Evolutionary conservation across 2,329 filamentous ascomycete species (phyloP), one percentile per base, ranked within the genome.

Genomic region (Claviceps arundinis): DNA sequence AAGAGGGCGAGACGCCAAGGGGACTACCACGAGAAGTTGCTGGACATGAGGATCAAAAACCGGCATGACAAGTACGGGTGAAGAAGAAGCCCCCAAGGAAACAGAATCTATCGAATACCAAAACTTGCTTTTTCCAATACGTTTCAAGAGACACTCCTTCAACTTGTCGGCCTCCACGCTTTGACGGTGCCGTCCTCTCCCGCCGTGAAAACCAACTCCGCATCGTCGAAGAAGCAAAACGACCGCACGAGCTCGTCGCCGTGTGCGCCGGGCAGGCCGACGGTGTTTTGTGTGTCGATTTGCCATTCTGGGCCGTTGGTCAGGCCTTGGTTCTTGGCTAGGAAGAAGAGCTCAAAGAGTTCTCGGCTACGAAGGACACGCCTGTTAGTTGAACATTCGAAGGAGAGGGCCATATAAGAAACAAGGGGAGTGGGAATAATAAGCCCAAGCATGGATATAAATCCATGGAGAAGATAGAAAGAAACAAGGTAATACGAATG

Each of bases 11-110:
- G 87, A 64, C 79, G 81, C 60, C 87, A 96, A 60, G 93, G 93
- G 0, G 84, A 91, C 65, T 96, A 93, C 65, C 87, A 96, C 65
- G 90, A 97, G 70, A 80, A 80, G 59, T 69, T 96, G 62, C 69
- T 97, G 57, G 84, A 94, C 69, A 73, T 96, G 52, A 93, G 91
- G 68, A 85, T 93, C 34, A 95, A 95, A 73, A 83, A 82, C 52
- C 95, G 95, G 71, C 90, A 95, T 69, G 89, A 95, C 70, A 95
- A 95, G 67, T 95, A 64, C 58, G 64, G 65, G 9, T 70, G 56
- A 67, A 26, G n/a, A 6, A 26, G 42, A 9, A 26, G 26, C 26
- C 26, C 26, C 6, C 11, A 6, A 44, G n/a, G 26, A 26, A 44
- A 24, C 16, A 26, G 26, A 30, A 47, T 34, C 17, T 5, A 14